Evolutionary conservation across 805 yeast genomes (phyloP).

Genomic region (Wickerhamomyces sydowiorum): DNA sequence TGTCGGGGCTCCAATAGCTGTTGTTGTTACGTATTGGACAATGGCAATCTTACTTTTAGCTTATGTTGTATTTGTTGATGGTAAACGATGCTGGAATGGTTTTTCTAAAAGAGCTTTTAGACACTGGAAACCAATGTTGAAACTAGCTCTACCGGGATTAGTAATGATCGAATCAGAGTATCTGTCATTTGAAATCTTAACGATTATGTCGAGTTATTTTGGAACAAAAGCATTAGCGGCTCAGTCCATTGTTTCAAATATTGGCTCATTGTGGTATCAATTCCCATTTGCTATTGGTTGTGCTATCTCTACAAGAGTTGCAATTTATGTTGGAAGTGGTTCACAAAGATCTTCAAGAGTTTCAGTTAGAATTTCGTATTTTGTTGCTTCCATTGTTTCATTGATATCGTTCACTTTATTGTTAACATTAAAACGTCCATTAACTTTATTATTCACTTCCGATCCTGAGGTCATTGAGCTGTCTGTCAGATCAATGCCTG

Average conservation of each 20-base stretch:
- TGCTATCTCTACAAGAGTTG: conserved; percentile 68
- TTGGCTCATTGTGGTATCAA: conserved; percentile 61
- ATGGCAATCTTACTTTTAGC: conserved; percentile 32
- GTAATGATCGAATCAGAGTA: conserved; percentile 74
- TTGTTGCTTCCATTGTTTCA: conserved; percentile 47
- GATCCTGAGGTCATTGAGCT: conserved; percentile 51
- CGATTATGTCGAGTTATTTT: conserved; percentile 51
- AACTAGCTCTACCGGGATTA: conserved; percentile 65
- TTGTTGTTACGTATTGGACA: conserved; percentile 65
- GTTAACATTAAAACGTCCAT: conserved; percentile 37
- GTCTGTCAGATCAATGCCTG: conserved; percentile 54
- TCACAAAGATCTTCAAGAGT: conserved; percentile 42
- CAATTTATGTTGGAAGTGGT: conserved; percentile 58
- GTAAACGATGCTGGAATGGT: conserved; percentile 69
- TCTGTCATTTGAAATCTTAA: conserved; percentile 66
- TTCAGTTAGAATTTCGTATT: conserved; percentile 36
- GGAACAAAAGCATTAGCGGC: conserved; percentile 48
- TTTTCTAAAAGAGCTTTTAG: conserved; percentile 39
- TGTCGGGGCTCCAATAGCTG: conserved; percentile 80
- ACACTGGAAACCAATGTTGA: conserved; percentile 54
- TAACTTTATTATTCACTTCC: conserved; percentile 54
- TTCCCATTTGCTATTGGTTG: conserved; percentile 71
- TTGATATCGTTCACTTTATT: conserved; percentile 41
- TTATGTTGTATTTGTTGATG: conserved; percentile 44
- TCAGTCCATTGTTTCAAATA: conserved; percentile 43